Evolutionary conservation across 441 rosid species (phyloP).

Genomic region (Adansonia madagascariensis): DNA sequence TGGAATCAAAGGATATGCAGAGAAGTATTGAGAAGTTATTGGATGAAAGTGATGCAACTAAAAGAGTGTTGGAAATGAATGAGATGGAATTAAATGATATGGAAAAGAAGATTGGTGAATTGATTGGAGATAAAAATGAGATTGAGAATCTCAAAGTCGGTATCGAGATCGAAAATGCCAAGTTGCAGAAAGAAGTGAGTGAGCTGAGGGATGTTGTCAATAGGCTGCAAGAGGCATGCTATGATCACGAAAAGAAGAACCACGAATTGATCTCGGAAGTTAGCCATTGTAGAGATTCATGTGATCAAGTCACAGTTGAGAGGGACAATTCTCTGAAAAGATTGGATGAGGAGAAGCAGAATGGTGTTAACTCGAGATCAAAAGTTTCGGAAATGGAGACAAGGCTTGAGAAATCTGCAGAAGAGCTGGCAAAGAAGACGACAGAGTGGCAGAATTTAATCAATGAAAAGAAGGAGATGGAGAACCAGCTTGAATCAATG

Average conservation of each 20-base stretch:
- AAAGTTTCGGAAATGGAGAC: slow-evolving; percentile 44
- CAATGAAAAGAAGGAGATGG: slow-evolving; percentile 39
- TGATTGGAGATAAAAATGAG: slow-evolving; percentile 51
- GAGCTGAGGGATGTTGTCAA: slow-evolving; percentile 40
- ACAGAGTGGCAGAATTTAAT: slow-evolving; percentile 37
- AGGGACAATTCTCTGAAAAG: slow-evolving; percentile 43
- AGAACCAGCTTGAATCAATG: slow-evolving; percentile 33
- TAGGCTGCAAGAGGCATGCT: slow-evolving; percentile 39
- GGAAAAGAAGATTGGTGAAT: slow-evolving; percentile 36
- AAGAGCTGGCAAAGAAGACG: slow-evolving; percentile 36
- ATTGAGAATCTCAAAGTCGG: slow-evolving; percentile 44
- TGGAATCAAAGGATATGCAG: slow-evolving; percentile 35
- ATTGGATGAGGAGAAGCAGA: slow-evolving; percentile 45
- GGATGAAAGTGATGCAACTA: slow-evolving; percentile 29
- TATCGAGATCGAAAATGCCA: slow-evolving; percentile 46
- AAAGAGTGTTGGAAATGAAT: slow-evolving; percentile 29
- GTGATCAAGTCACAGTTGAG: slow-evolving; percentile 40
- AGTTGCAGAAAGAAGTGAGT: slow-evolving; percentile 43
- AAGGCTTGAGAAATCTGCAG: slow-evolving; percentile 34
- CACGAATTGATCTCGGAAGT: slow-evolving; percentile 38
- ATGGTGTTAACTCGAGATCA: slow-evolving; percentile 35
- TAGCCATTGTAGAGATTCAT: slow-evolving; percentile 35
- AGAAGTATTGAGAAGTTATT: slow-evolving; percentile 31
- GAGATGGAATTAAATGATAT: slow-evolving; percentile 36
- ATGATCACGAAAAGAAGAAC: slow-evolving; percentile 40